A percentile compares a stretch with the other conserved stretches of the same genome.
These are phyloP conservation scores for Zoysia matrella DNA, from an alignment of 202 grass and related monocot genomes.

Conservation along the genomic window DNA sequence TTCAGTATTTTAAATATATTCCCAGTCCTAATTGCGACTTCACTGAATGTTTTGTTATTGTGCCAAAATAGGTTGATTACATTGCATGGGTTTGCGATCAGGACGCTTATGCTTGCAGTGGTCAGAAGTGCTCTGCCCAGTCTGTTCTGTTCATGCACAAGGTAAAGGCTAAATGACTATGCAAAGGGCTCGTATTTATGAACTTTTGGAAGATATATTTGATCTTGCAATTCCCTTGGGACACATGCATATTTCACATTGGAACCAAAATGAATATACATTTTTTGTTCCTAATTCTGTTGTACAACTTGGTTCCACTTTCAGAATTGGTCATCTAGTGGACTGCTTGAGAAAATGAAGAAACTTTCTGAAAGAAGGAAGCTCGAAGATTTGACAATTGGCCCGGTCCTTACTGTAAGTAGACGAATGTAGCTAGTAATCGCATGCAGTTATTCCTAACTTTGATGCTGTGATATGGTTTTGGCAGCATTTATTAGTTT, in stretches of 20 bases:
- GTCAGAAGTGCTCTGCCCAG: constrained; percentile 99
- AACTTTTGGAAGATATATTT: constrained; percentile 6
- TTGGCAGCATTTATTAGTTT: constrained; percentile 8
- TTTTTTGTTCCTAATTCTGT: constrained; percentile 29
- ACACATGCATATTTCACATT: constrained; percentile 1
- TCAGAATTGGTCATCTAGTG: constrained; percentile 91
- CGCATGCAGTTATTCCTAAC: constrained; percentile 5
- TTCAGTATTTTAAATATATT: constrained; percentile 24
- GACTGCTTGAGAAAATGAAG: constrained; percentile 84
- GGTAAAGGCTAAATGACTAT: constrained; percentile 45
- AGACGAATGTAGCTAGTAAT: not conserved
- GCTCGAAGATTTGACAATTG: constrained; percentile 93
- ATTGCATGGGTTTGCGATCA: constrained; percentile 98
- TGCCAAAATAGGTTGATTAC: constrained; percentile 77
- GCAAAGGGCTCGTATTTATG: not conserved
- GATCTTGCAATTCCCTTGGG: not conserved
- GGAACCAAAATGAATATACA: not conserved
- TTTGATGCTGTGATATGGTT: not conserved
- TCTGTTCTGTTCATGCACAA: constrained; percentile 96
- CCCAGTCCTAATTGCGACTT: constrained; percentile 13
- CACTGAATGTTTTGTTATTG: constrained; percentile 36
- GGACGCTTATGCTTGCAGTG: constrained; percentile 98
- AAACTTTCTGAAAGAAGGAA: constrained; percentile 80
- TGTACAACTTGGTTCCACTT: constrained; percentile 40
- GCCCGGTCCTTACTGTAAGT: constrained; percentile 95